phyloP scores from a whole-genome alignment of 2,329 filamentous ascomycete species.

The Didymella lethalis region DNA sequence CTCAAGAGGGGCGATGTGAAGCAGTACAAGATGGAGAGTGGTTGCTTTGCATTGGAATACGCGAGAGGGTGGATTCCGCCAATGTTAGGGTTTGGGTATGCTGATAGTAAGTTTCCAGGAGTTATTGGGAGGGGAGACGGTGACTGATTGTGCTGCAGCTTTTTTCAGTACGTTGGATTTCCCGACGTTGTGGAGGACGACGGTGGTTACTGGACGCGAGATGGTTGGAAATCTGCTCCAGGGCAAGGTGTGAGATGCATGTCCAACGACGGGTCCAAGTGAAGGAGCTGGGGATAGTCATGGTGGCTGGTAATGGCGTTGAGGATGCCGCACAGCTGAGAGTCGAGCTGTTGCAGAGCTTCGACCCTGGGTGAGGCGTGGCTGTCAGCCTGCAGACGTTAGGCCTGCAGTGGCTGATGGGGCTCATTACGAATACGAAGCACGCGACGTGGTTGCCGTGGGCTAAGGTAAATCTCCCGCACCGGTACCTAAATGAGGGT shows the following conservation, averaged over 20 bases:
- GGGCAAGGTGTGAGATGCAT: slow-evolving; percentile 27
- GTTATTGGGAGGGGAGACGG: accelerated
- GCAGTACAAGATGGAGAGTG: slow-evolving; percentile 82
- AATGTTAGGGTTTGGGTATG: slow-evolving; percentile 90
- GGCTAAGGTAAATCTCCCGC: not conserved
- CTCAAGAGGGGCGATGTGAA: slow-evolving; percentile 74
- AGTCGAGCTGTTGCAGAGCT: not conserved
- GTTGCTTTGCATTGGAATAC: slow-evolving; percentile 84
- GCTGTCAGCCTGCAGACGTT: slow-evolving; percentile 3
- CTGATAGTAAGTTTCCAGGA: slow-evolving; percentile 62
- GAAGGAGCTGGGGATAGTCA: too few species aligned
- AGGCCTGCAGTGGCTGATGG: slow-evolving; percentile 1
- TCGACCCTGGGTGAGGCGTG: not conserved
- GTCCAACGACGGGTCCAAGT: not conserved
- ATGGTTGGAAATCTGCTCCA: slow-evolving; percentile 74
- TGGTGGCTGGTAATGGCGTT: not conserved
- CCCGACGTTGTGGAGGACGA: slow-evolving; percentile 83
- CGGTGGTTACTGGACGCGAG: slow-evolving; percentile 74
- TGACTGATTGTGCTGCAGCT: slow-evolving; percentile 35
- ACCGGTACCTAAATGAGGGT: not conserved
- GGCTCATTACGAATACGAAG: slow-evolving; percentile 9
- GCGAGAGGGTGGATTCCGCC: slow-evolving; percentile 89
- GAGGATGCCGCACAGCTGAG: not conserved
- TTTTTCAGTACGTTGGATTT: slow-evolving; percentile 83
- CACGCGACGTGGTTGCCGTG: slow-evolving; percentile 10